Evolutionary conservation across 2,329 filamentous ascomycete species (phyloP).

Genomic region (Cladosporium colombiae): DNA sequence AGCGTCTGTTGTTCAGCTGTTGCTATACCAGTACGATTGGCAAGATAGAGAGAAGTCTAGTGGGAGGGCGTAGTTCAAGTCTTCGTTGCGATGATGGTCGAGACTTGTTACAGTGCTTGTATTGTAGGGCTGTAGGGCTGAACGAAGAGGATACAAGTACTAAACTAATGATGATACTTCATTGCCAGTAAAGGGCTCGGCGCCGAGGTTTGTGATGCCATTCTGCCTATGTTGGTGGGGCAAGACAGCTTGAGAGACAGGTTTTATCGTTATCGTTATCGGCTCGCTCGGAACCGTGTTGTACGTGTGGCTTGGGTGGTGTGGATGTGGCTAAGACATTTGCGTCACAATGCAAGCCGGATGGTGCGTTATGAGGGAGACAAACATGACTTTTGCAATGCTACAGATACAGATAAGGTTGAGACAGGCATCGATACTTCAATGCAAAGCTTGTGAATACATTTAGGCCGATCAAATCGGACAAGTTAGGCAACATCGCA

Average conservation of each 20-base stretch:
- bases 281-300: background rate
- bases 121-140: slow-evolving; percentile 4
- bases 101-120: background rate
- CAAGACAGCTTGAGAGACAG: background rate
- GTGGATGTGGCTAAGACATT: background rate
- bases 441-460: no score
- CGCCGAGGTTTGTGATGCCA: slow-evolving; percentile 19
- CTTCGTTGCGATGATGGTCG: background rate
- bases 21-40: background rate
- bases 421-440: no score
- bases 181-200: slow-evolving; percentile 8
- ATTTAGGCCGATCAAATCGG: no score
- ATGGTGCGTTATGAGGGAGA: background rate
- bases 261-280: slow-evolving; percentile 4
- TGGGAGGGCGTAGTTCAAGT: slow-evolving; percentile 16
- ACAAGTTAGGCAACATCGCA: no score
- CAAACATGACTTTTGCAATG: background rate
- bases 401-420: no score
- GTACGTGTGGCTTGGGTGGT: background rate
- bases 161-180: background rate
- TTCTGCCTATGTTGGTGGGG: background rate
- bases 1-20: no score
- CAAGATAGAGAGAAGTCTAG: slow-evolving; percentile 17
- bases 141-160: background rate
- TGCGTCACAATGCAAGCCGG: background rate